phyloP scores from a whole-genome alignment of 805 yeast species.

The Wickerhamomyces sydowiorum region DNA sequence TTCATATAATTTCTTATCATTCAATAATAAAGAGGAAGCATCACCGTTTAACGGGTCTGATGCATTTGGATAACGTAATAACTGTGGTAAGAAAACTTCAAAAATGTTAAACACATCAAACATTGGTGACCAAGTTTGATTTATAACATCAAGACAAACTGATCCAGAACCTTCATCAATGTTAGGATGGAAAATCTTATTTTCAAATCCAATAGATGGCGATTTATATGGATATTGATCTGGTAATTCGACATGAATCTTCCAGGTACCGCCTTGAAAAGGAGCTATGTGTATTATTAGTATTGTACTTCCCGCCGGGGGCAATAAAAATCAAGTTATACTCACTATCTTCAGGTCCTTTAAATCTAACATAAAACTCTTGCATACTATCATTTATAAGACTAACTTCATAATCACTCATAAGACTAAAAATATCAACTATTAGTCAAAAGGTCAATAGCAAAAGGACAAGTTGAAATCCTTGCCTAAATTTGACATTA shows the following conservation, averaged over 20 bases:
- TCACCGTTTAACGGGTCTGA: slow-evolving; percentile 90
- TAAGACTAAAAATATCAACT: slow-evolving; percentile 38
- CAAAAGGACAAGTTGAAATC: no score
- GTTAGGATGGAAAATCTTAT: slow-evolving; percentile 91
- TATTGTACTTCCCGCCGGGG: background rate
- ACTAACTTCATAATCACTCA: slow-evolving; percentile 89
- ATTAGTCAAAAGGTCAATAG: no score
- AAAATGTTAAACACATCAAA: slow-evolving; percentile 87
- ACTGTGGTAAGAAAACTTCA: slow-evolving; percentile 89
- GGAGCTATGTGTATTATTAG: slow-evolving; percentile 44
- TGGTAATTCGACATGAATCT: slow-evolving; percentile 86
- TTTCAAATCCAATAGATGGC: slow-evolving; percentile 91
- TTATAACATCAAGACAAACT: slow-evolving; percentile 92
- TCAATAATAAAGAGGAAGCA: slow-evolving; percentile 74
- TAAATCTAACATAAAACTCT: slow-evolving; percentile 78
- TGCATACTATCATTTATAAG: slow-evolving; percentile 79
- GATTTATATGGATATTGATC: slow-evolving; percentile 94
- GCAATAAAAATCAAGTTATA: slow-evolving; percentile 1
- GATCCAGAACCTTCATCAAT: slow-evolving; percentile 88
- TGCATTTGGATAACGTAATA: slow-evolving; percentile 88
- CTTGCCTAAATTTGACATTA: no score
- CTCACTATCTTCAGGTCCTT: slow-evolving; percentile 71
- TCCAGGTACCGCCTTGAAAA: slow-evolving; percentile 87
- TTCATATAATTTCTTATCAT: slow-evolving; percentile 61
- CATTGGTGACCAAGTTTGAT: slow-evolving; percentile 98